Base-by-base conservation (phyloP, 257 asterid genomes). In the Penstemon barbatus region DNA sequence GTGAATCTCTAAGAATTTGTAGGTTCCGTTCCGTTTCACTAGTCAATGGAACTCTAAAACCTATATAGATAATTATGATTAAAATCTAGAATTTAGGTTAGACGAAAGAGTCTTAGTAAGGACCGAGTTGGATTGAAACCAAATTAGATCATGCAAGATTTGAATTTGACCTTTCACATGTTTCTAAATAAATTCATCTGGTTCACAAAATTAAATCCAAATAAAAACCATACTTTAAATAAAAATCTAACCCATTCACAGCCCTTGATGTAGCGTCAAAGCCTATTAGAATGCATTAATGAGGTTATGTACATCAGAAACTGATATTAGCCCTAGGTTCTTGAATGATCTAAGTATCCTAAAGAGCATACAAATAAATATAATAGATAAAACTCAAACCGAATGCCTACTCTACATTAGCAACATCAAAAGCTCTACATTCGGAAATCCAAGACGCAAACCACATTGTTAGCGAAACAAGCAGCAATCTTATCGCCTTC, bases 401-500 rank as follows among this genome's bases (percentile, higher is more conserved):
- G n/a, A 41, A 12, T 15, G 61, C 62, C 49, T 60, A 60, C 7
- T 13, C 46, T 12, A 40, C 10, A 43, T 13, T 13, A 42, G 49
- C 33, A 10, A 5, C 25, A 41, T 25, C 51, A 12, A n/a, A 39
- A 13, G 25, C 55, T 48, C 81, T 86, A 91, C 90, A 86, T 86
- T 15, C 98, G 92, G 69, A 94, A 80, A 77, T 94, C 98, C 70
- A 94, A 70, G 65, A 94, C 96, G 25, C 91, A 89, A 48, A 94
- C 97, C 33, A 89, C 91, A 55, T 91, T 94, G 87, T 89, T 84
- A 13, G 99, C 88, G 6, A 89, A 94, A 84, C 97, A 86, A 73
- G 98, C 93, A 39, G 98, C 99, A 51, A 94, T 83, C 81, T 82
- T 89, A 63, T 87, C 82, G 12, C 99, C 97, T 79, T 90, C 96